phyloP scores from a whole-genome alignment of 441 rosid species.

The Corymbia calophylla region DNA sequence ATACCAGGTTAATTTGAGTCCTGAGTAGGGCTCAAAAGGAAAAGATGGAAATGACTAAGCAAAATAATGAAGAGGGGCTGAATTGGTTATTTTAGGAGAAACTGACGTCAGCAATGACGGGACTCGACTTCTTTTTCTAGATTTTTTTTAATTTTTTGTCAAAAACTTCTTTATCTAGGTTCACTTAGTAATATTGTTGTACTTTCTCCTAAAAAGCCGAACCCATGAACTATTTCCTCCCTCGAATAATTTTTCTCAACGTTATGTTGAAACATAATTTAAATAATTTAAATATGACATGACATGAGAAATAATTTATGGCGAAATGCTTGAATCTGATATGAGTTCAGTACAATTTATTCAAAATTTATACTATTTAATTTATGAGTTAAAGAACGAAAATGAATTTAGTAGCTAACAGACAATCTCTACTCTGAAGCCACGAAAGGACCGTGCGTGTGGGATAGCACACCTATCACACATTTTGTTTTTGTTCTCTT shows the following conservation, averaged over 20 bases:
- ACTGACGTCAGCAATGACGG: not conserved
- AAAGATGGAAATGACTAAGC: not conserved
- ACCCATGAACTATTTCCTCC: not conserved
- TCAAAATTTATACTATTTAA: not conserved
- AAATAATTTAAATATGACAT: not conserved
- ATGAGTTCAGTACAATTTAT: not conserved
- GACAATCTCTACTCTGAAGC: too few relatives aligned
- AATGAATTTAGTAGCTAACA: too few relatives aligned
- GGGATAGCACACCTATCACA: too few relatives aligned
- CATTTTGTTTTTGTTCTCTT: too few relatives aligned
- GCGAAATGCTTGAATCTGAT: not conserved
- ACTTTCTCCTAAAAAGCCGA: not conserved
- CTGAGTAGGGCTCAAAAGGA: not conserved
- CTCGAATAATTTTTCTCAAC: not conserved
- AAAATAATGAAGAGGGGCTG: not conserved
- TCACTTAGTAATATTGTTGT: not conserved
- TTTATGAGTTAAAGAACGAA: too few relatives aligned
- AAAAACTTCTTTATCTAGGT: not conserved
- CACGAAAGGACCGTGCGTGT: too few relatives aligned
- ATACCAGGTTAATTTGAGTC: not conserved
- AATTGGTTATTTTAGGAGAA: not conserved
- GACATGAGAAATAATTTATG: not conserved
- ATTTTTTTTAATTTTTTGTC: too few relatives aligned
- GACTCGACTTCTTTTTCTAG: not conserved
- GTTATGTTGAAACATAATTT: not conserved